A percentile compares a stretch with the other conserved stretches of the same genome.
These are phyloP conservation scores for Penicillium bialowiezense DNA, from an alignment of 495 filamentous ascomycete genomes.

Conservation along the genomic window DNA sequence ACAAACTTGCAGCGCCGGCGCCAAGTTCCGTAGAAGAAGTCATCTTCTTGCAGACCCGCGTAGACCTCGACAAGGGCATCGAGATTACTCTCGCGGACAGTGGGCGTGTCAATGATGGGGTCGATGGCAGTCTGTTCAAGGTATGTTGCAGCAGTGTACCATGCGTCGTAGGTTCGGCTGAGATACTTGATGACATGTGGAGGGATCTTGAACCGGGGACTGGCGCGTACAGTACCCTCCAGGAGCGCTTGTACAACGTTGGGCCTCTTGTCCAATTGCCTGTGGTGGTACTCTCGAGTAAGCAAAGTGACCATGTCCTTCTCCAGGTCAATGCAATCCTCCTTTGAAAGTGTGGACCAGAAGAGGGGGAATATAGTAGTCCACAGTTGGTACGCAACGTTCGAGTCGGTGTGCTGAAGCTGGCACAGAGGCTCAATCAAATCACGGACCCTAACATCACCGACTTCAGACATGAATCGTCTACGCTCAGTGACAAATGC, in stretches of 20 bases:
- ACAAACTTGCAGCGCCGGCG: constrained; percentile 90
- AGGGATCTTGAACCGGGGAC: constrained; percentile 84
- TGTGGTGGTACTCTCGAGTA: constrained; percentile 91
- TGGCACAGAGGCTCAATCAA: constrained; percentile 89
- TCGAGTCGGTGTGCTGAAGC: constrained; percentile 83
- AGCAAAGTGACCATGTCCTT: constrained; percentile 81
- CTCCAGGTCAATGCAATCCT: constrained; percentile 88
- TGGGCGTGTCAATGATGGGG: constrained; percentile 77
- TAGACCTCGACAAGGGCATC: constrained; percentile 93
- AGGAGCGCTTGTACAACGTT: constrained; percentile 92
- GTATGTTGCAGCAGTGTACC: constrained; percentile 85
- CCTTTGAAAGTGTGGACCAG: constrained; percentile 83
- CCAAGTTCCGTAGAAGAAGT: constrained; percentile 98
- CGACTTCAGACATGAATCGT: constrained; percentile 77
- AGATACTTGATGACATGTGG: constrained; percentile 94
- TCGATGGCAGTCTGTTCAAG: constrained; percentile 81
- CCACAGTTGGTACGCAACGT: constrained; percentile 84
- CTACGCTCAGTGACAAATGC: constrained; percentile 71
- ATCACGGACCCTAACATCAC: constrained; percentile 80
- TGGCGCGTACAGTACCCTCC: constrained; percentile 75
- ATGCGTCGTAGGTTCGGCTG: constrained; percentile 86
- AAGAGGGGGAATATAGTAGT: constrained; percentile 85
- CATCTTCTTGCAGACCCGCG: constrained; percentile 83
- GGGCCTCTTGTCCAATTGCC: constrained; percentile 88
- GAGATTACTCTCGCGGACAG: constrained; percentile 86